Evolutionary conservation across 352 stramenopile genomes (phyloP), one percentile per base, ranked within the genome.

Genomic region (Pythium sukuiense): DNA sequence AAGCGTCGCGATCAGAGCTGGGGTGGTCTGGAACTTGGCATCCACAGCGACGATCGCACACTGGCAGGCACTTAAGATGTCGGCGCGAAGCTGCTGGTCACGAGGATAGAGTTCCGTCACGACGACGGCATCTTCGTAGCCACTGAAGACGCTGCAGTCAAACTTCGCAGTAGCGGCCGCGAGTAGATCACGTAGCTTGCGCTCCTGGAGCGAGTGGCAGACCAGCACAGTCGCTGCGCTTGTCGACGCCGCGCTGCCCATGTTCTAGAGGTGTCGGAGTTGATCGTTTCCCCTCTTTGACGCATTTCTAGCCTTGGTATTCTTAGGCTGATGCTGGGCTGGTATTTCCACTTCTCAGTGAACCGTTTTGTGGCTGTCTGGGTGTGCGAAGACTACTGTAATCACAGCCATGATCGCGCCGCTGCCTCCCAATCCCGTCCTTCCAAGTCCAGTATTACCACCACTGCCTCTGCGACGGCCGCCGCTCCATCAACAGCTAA

Each of bases 1-100:
- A 39, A 83, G 49, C 13, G 77, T 77, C 33, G 77, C 74, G 37
- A 86, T 71, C 7, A 86, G 60, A 16, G 62, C 43, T 1, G 65
- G 12, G 2, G 65, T 72, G 18, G 63, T 71, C 55, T 86, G 77
- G 50, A 85, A 81, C n/a, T 64, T 46, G 0, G 62, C 41, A 11
- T 84, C 76, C 29, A 88, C 59, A 0, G 66, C 76, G 0, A 88
- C 70, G 24, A 86, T 70, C 4, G 76, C 76, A 18, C 70, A 65
- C 16, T 80, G 56, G 3, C 56, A 62, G 41, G 52, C 53, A 6
- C 52, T 50, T 7, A 88, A 54, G 13, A 85, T 27, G 0, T 73
- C 68, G 6, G 70, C 60, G 0, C 76, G 76, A 3, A 72, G 56
- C 27, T 85, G 67, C 7, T 65, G 49, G 54, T 86, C 74, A 7